Conservation (phyloP, 2,329 filamentous ascomycete species). For the Rutstroemia sp. region DNA sequence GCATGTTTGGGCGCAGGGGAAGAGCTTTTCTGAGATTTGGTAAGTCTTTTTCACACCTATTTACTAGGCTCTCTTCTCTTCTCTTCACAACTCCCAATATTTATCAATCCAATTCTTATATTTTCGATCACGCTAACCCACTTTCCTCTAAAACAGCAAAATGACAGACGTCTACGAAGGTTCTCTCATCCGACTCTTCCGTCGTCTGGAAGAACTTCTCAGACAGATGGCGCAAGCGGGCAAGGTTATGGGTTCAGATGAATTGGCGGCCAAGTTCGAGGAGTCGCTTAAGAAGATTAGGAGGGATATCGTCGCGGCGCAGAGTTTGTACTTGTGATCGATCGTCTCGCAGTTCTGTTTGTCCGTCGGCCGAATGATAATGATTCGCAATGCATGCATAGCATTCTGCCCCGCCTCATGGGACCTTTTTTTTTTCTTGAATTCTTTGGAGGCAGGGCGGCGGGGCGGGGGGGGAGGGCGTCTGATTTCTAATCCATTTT, state of each 20-base stretch:
- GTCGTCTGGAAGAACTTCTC: constrained; percentile 85
- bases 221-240: constrained; percentile 92
- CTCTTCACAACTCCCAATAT: neutral
- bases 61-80: neutral
- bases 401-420: too few relatives aligned
- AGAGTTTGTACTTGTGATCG: constrained; percentile 74
- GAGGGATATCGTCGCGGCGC: constrained; percentile 89
- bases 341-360: too few relatives aligned
- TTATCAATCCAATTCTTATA: too few relatives aligned
- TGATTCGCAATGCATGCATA: too few relatives aligned
- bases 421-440: too few relatives aligned
- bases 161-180: constrained; percentile 99
- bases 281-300: constrained; percentile 76
- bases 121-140: neutral
- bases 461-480: too few relatives aligned
- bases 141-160: constrained; percentile 55
- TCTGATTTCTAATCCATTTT: too few relatives aligned
- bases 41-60: constrained; percentile 41
- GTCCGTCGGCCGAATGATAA: too few relatives aligned
- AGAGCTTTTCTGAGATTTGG: constrained; percentile 91
- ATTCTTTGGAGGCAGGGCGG: too few relatives aligned
- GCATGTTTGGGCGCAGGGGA: constrained; percentile 82
- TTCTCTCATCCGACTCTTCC: constrained; percentile 91
- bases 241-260: constrained; percentile 97
- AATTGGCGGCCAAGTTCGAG: constrained; percentile 88